Base-by-base conservation (phyloP, 2,329 filamentous ascomycete genomes). In the Neofusicoccum sp. region DNA sequence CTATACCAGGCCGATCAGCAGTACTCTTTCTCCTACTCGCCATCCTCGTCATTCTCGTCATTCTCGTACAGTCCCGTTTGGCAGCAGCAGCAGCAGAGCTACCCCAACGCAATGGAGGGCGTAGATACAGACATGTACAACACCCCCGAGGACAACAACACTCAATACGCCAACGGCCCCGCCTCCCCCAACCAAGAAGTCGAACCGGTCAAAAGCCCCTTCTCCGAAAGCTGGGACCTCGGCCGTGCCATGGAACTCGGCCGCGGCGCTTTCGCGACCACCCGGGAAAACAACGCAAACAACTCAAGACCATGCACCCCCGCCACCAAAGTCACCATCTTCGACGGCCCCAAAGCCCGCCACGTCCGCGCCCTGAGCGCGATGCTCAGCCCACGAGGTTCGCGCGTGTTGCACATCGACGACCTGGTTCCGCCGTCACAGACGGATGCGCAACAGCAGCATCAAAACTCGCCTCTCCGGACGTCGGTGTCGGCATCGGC, bases 401-500 rank as follows among this genome's bases (percentile, higher is more conserved):
- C 44, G 44, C 38, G 51, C 28, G 38, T 56, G 24, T 43, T 16
- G 24, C 51, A 56, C 38, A 56, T 56, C 51, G 51, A 56, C 38
- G 51, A 56, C 28, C 26, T 56, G 4, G 34, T 56, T 4, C 51
- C 51, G 28, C 28, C 2, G 16, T 14, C 33, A 34, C 12, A 33
- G n/a, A 40, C 14, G 14, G 6, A 33, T 4, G 16, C 47, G 31
- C 30, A 33, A 51, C 20, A 51, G 34, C 31, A 33, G 47, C 3
- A 36, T 51, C 47, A 31, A 26, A 30, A 47, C 3, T 14, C 44
- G 44, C 26, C 38, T 41, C 40, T 43, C 12, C 40, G 40, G 40
- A 14, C 4, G 47, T n/a, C n/a, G n/a, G n/a, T n/a, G n/a, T n/a
- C n/a, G n/a, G n/a, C n/a, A n/a, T n/a, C n/a, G n/a, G n/a, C n/a